phyloP scores from a whole-genome alignment of 495 filamentous ascomycete species.

The Venustampulla echinocandica region DNA sequence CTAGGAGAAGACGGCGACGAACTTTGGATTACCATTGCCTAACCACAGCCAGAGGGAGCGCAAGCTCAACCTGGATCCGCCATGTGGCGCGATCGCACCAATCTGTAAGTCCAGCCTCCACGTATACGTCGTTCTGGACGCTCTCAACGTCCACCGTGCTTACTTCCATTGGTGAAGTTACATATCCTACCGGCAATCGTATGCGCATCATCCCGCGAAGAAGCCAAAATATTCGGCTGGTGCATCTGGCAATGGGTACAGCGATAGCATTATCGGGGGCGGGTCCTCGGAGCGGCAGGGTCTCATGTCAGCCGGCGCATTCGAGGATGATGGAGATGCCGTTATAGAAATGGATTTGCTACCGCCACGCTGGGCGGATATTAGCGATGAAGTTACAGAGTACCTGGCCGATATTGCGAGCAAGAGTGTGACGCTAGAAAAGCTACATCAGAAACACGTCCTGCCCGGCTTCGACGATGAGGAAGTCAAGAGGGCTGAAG shows the following conservation, averaged over 20 bases:
- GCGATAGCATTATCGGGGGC: slow-evolving; percentile 32
- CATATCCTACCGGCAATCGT: slow-evolving; percentile 97
- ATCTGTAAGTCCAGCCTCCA: slow-evolving; percentile 59
- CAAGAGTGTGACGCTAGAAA: slow-evolving; percentile 77
- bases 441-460: slow-evolving; percentile 93
- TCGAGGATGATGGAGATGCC: slow-evolving; percentile 81
- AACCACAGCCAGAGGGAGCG: background rate
- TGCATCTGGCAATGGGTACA: slow-evolving; percentile 62
- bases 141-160: background rate
- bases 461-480: slow-evolving; percentile 96
- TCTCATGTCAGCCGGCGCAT: slow-evolving; percentile 69
- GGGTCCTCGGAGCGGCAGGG: slow-evolving; percentile 69
- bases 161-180: slow-evolving; percentile 49
- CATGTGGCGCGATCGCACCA: slow-evolving; percentile 77
- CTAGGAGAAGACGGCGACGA: no score
- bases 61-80: background rate
- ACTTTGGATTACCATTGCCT: no score
- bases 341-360: slow-evolving; percentile 98
- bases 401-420: slow-evolving; percentile 69
- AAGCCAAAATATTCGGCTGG: slow-evolving; percentile 58
- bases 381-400: slow-evolving; percentile 88
- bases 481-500: slow-evolving; percentile 70
- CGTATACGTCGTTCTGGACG: slow-evolving; percentile 10
- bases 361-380: slow-evolving; percentile 90
- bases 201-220: slow-evolving; percentile 87